Conservation (phyloP, 2,329 filamentous ascomycete species). For the Allantophomopsis cytisporea region DNA sequence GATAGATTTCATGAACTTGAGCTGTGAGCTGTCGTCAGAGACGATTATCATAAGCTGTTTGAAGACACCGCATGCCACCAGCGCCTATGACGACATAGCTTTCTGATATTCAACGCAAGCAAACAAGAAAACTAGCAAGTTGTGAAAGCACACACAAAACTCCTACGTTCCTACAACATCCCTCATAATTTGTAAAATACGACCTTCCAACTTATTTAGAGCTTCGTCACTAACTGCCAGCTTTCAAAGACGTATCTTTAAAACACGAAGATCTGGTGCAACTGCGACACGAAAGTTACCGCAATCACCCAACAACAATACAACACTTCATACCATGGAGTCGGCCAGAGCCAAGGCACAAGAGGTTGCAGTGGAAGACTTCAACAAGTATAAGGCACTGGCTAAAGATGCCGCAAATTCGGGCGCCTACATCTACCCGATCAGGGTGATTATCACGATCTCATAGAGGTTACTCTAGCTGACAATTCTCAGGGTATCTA, state of each 20-base stretch:
- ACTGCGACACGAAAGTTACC: background rate
- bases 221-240: background rate
- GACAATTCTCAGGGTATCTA: conserved; percentile 33
- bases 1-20: too few relatives aligned
- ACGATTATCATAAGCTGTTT: too few relatives aligned
- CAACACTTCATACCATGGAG: conserved; percentile 4
- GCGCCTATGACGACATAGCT: background rate
- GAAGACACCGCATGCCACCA: too few relatives aligned
- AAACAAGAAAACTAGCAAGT: background rate
- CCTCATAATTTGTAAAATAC: background rate
- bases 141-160: background rate
- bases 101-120: background rate
- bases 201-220: background rate
- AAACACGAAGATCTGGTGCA: background rate
- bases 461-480: conserved; percentile 3
- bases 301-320: background rate
- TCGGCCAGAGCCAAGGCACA: conserved; percentile 15
- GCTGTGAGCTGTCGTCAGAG: too few relatives aligned
- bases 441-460: conserved; percentile 36
- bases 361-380: conserved; percentile 47
- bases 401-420: conserved; percentile 60
- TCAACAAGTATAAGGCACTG: conserved; percentile 47
- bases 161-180: background rate
- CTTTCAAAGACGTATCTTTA: background rate
- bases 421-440: conserved; percentile 72